These are phyloP conservation scores for Huiozyma sinensis DNA, from an alignment of 805 yeast species.

Conservation along the genomic window DNA sequence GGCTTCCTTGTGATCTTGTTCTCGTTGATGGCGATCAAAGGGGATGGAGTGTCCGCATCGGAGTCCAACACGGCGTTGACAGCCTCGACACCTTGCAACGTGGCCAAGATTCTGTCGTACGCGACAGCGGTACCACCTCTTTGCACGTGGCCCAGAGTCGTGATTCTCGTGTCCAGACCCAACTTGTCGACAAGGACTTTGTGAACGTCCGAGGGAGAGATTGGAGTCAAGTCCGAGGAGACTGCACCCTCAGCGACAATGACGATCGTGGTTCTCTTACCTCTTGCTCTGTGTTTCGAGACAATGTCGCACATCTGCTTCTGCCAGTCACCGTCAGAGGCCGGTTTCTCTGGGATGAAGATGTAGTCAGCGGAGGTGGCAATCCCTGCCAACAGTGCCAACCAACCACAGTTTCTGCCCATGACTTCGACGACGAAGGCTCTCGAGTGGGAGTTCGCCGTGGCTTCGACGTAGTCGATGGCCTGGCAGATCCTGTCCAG, in stretches of 20 bases:
- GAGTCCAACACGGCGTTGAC: conserved; percentile 62
- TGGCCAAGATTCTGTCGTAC: conserved; percentile 59
- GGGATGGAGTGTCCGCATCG: conserved; percentile 64
- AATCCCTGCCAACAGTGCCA: conserved; percentile 71
- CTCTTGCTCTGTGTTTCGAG: conserved; percentile 53
- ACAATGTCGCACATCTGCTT: conserved; percentile 56
- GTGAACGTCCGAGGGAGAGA: conserved; percentile 54
- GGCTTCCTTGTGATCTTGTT: conserved; percentile 60
- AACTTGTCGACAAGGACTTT: conserved; percentile 51
- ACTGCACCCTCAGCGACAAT: conserved; percentile 83
- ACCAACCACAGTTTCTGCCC: conserved; percentile 90
- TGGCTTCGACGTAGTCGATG: conserved; percentile 71
- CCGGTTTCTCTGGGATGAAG: conserved; percentile 72
- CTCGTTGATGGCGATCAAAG: conserved; percentile 65
- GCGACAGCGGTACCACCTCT: conserved; percentile 80
- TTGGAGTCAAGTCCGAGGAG: conserved; percentile 54
- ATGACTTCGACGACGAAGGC: conserved; percentile 79
- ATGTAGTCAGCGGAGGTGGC: conserved; percentile 74
- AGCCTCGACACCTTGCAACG: conserved; percentile 75
- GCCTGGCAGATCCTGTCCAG: conserved; percentile 63
- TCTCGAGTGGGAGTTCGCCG: conserved; percentile 73
- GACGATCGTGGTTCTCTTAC: conserved; percentile 69
- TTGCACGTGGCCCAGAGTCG: conserved; percentile 73
- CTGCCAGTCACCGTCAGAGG: conserved; percentile 52
- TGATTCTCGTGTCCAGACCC: conserved; percentile 68